Percentiles rank a stretch among this genome's conserved stretches.
Conservation (phyloP, 139 green algal species). For the Chlorella vulgaris region DNA sequence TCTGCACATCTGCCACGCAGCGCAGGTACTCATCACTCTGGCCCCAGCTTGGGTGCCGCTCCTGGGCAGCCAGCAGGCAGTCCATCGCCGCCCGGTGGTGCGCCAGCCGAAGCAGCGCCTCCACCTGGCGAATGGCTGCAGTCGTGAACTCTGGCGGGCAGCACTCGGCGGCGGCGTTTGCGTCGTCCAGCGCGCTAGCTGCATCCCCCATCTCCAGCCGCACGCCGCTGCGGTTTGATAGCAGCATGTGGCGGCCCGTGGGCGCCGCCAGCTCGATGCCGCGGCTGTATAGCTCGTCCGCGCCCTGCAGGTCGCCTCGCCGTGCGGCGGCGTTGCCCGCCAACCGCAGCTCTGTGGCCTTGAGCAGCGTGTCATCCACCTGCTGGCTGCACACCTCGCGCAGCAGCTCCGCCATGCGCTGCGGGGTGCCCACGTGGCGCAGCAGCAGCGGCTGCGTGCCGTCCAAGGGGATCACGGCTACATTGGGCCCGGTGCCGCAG, state of each 20-base stretch:
- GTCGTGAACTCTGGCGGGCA: conserved; percentile 59
- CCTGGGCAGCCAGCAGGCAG: background rate
- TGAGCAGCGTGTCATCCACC: conserved; percentile 42
- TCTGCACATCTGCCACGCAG: background rate
- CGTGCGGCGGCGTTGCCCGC: conserved; percentile 58
- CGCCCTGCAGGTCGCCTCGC: conserved; percentile 26
- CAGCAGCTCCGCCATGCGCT: conserved; percentile 18
- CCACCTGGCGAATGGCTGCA: conserved; percentile 54
- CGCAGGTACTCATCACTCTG: background rate
- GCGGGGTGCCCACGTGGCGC: conserved; percentile 46
- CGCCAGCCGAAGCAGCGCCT: conserved; percentile 11
- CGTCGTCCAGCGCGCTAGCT: conserved; percentile 53
- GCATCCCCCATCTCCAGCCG: conserved; percentile 50
- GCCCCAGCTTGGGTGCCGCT: background rate
- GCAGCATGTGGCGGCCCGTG: conserved; percentile 54
- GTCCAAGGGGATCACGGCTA: conserved; percentile 49
- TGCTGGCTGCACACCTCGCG: background rate
- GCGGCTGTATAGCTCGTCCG: conserved; percentile 37
- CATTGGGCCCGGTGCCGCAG: conserved; percentile 66
- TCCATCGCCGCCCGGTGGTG: background rate
- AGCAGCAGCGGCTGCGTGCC: conserved; percentile 40
- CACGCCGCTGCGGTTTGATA: conserved; percentile 59
- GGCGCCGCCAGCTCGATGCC: conserved; percentile 10
- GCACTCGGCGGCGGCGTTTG: conserved; percentile 44
- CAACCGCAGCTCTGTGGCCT: conserved; percentile 59